A percentile compares a stretch with the other conserved stretches of the same genome.
Evolutionary conservation across 805 yeast species (phyloP).

Genomic region (Barnettozyma wickerhamii): DNA sequence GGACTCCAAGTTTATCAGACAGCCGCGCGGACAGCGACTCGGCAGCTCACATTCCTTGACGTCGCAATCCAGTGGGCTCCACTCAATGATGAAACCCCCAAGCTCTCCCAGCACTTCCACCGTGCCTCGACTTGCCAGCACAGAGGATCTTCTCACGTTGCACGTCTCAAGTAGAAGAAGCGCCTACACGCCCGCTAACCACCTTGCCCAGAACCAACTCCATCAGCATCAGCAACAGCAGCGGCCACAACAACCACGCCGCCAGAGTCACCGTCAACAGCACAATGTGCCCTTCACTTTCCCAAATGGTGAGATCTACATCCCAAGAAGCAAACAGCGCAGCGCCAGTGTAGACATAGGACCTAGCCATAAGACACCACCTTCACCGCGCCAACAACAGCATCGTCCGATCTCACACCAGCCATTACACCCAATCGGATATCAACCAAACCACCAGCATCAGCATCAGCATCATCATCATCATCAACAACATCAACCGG

Average conservation of each 20-base stretch:
- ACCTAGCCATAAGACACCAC: no score
- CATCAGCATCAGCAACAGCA: slow-evolving; percentile 5
- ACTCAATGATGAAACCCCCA: slow-evolving; percentile 1
- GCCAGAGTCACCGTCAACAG: slow-evolving; percentile 7
- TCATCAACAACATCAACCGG: not conserved
- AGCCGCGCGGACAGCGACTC: slow-evolving; percentile 5
- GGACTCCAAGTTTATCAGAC: slow-evolving; percentile 17
- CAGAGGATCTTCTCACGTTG: slow-evolving; percentile 4
- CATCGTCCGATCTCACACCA: not conserved
- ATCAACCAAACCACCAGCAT: no score
- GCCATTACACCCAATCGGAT: slow-evolving; percentile 1
- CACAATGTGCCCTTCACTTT: slow-evolving; percentile 23
- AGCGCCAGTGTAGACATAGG: slow-evolving; percentile 14
- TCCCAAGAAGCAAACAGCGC: slow-evolving; percentile 25
- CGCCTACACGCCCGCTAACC: slow-evolving; percentile 1
- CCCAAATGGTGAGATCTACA: slow-evolving; percentile 28
- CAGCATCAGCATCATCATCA: not conserved
- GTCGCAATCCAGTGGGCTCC: not conserved
- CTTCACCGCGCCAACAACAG: slow-evolving; percentile 2
- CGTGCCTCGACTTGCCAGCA: slow-evolving; percentile 1
- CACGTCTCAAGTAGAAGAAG: slow-evolving; percentile 8
- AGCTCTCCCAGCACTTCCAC: slow-evolving; percentile 3
- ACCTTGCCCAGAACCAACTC: slow-evolving; percentile 2
- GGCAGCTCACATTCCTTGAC: slow-evolving; percentile 10
- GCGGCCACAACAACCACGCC: slow-evolving; percentile 5